Base-by-base conservation (phyloP, 768 basidiomycete species). In the Hericium rajendrae region DNA sequence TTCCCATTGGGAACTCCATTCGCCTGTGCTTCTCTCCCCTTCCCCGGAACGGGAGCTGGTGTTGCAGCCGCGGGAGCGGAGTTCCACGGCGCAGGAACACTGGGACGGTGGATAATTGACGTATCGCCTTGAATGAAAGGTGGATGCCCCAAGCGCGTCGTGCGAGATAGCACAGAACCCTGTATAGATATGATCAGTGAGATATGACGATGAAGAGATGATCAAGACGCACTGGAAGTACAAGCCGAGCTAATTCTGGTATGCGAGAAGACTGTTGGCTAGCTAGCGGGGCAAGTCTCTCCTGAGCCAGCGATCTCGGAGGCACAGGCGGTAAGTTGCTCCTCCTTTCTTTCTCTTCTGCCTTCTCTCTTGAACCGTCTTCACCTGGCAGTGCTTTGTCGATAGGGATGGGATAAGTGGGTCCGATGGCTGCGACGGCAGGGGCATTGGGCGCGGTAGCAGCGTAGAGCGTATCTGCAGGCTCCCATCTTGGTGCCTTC, bases 91-190 rank as follows among this genome's bases (percentile, higher is more conserved):
- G 77, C 78, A 10, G 66, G 67, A 16, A 72, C 57, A 5, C 74
- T 71, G 24, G 68, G 81, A 15, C 85, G 79, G 50, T 77, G 72
- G 38, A 90, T 75, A 1, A 82, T 76, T 0, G 43, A n/a, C 43
- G n/a, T n/a, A 46, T 46, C 43, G 20, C 43, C 43, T 20, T n/a
- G 43, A 18, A 46, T 46, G 43, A n/a, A 46, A 26, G 83, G 78
- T 3, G 88, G 88, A 63, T 88, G 86, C 0, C 74, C 69, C 15
- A 91, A 74, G 4, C 83, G 80, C 9, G 78, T 82, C 11, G 83
- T 81, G 18, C 88, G 80, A 10, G 76, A 69, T 49, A 80, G 67
- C 39, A 88, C 78, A 12, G 81, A 64, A 16, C 79, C 75, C 81
- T 86, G 65, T 24, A 10, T 15, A 2, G 15, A 26, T 13, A 49